These are phyloP conservation scores for Wickerhamomyces sp. DNA, from an alignment of 1,139 yeast genomes.

Conservation along the genomic window DNA sequence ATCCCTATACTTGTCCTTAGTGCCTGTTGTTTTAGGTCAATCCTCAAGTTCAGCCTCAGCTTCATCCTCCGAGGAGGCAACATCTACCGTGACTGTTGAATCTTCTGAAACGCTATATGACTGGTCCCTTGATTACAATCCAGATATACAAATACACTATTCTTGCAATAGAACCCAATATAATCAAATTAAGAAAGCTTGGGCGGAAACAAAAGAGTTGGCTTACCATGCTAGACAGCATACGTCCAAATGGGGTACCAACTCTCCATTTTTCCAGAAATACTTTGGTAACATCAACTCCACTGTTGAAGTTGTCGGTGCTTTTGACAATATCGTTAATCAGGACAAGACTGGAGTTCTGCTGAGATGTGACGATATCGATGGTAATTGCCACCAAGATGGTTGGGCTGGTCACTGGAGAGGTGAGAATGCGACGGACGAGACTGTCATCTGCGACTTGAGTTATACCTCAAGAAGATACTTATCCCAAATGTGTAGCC, in stretches of 20 bases:
- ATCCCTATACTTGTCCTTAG: neutral
- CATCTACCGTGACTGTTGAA: conserved; percentile 7
- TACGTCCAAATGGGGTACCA: conserved; percentile 23
- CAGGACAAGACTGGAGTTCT: conserved; percentile 28
- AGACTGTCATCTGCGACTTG: conserved; percentile 31
- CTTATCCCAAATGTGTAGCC: conserved; percentile 23
- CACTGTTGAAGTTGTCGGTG: conserved; percentile 33
- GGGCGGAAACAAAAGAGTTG: conserved; percentile 23
- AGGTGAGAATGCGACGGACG: conserved; percentile 28
- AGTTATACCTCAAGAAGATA: conserved; percentile 24
- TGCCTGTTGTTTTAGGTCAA: conserved; percentile 1
- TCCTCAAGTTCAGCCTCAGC: neutral
- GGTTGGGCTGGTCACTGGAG: conserved; percentile 38
- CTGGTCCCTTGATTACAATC: conserved; percentile 17
- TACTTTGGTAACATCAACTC: conserved; percentile 32
- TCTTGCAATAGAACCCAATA: conserved; percentile 18
- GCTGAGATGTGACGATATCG: conserved; percentile 34
- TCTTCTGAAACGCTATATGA: conserved; percentile 10
- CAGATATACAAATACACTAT: conserved; percentile 16
- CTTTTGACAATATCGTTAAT: conserved; percentile 25
- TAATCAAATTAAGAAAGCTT: conserved; percentile 11
- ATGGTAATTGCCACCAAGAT: conserved; percentile 29
- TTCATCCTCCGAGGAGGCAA: neutral
- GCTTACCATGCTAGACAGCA: conserved; percentile 25
- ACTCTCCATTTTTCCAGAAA: conserved; percentile 24